Percentiles rank a stretch among this genome's conserved stretches.
Conservation (phyloP, 352 stramenopile genomes). For the Pythium rishiriense region DNA sequence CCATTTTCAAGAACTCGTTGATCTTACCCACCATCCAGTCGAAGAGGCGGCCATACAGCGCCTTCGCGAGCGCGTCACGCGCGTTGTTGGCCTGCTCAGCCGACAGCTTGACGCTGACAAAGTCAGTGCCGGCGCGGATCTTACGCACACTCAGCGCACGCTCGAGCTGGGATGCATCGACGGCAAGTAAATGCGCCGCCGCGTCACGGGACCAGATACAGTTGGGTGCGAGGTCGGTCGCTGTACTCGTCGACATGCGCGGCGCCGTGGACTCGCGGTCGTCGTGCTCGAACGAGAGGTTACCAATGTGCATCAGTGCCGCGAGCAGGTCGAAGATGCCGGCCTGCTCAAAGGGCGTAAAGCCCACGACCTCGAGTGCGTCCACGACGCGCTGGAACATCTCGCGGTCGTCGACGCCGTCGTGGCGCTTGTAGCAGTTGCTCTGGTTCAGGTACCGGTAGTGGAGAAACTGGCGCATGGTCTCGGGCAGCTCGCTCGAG, state of each 20-base stretch:
- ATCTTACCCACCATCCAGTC: slow-evolving; percentile 89
- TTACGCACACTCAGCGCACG: slow-evolving; percentile 72
- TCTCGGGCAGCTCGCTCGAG: slow-evolving; percentile 39
- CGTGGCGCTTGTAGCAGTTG: slow-evolving; percentile 75
- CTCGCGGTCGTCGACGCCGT: slow-evolving; percentile 71
- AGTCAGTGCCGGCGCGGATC: slow-evolving; percentile 81
- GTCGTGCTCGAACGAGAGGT: slow-evolving; percentile 85
- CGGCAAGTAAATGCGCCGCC: slow-evolving; percentile 64
- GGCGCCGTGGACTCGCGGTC: slow-evolving; percentile 44
- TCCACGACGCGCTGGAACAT: slow-evolving; percentile 82
- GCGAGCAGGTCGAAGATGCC: slow-evolving; percentile 84
- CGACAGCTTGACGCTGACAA: slow-evolving; percentile 84
- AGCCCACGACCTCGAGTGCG: slow-evolving; percentile 84
- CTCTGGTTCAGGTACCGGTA: slow-evolving; percentile 88
- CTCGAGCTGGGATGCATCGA: slow-evolving; percentile 74
- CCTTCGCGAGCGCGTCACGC: slow-evolving; percentile 79
- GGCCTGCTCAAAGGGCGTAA: slow-evolving; percentile 67
- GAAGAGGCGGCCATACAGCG: slow-evolving; percentile 89
- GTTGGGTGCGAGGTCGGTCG: slow-evolving; percentile 52
- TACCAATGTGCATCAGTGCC: slow-evolving; percentile 89
- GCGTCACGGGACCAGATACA: slow-evolving; percentile 76
- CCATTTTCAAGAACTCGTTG: slow-evolving; percentile 83
- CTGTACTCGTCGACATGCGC: slow-evolving; percentile 19
- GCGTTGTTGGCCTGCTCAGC: slow-evolving; percentile 82
- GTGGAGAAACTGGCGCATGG: slow-evolving; percentile 59